phyloP scores from a whole-genome alignment of 2,329 filamentous ascomycete genomes.

The Colletotrichum euphorbiae region DNA sequence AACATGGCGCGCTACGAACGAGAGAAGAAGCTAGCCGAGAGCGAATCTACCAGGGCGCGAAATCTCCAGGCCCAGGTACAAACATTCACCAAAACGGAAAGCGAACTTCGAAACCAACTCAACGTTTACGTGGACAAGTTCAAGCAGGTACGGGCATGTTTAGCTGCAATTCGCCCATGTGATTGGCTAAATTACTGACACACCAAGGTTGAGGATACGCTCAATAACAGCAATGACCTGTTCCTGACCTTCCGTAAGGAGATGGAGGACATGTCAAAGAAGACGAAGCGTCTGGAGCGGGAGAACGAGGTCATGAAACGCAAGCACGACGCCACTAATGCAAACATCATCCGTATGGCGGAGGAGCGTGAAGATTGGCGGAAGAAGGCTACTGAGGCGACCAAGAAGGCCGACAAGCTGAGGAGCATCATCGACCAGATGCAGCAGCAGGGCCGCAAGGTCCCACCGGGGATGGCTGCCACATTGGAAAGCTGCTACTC shows the following conservation, averaged over 20 bases:
- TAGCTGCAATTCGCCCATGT: background rate
- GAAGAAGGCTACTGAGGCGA: constrained; percentile 64
- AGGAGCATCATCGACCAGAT: constrained; percentile 96
- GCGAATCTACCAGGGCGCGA: constrained; percentile 81
- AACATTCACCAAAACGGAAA: constrained; percentile 95
- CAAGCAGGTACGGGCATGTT: constrained; percentile 81
- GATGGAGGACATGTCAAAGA: constrained; percentile 99
- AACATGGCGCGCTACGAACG: constrained; percentile 90
- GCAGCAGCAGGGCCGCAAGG: constrained; percentile 91
- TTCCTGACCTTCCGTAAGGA: constrained; percentile 98
- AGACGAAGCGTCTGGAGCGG: constrained; percentile 95
- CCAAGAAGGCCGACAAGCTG: constrained; percentile 88
- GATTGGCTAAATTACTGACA: constrained; percentile 42
- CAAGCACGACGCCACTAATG: constrained; percentile 92
- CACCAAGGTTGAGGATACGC: constrained; percentile 90
- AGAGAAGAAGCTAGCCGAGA: constrained; percentile 88
- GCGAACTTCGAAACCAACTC: constrained; percentile 91
- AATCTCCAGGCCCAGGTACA: constrained; percentile 92
- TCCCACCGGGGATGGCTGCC: constrained; percentile 71
- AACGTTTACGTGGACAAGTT: constrained; percentile 99
- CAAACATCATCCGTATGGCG: constrained; percentile 97
- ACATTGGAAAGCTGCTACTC: constrained; percentile 71
- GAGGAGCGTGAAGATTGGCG: constrained; percentile 89
- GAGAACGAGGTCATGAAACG: constrained; percentile 92
- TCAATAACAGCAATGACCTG: constrained; percentile 98